These are phyloP conservation scores for Aspergillus sp. DNA, from an alignment of 2,329 filamentous ascomycete species.

Conservation along the genomic window DNA sequence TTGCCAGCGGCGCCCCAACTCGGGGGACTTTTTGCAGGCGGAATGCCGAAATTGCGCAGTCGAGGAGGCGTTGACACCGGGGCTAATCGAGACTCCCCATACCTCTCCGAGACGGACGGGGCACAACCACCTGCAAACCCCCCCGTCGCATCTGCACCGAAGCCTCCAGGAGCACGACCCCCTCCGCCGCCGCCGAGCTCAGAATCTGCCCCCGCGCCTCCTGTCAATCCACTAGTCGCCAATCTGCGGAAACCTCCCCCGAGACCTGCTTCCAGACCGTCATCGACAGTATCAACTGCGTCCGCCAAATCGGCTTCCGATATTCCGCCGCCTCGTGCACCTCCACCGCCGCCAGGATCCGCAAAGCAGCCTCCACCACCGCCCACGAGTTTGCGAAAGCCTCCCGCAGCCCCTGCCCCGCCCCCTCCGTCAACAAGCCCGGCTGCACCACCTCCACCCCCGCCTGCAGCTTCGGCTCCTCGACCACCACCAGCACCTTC, in stretches of 20 bases:
- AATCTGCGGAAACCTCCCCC: slow-evolving; percentile 60
- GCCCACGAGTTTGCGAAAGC: slow-evolving; percentile 57
- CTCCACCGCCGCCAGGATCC: slow-evolving; percentile 61
- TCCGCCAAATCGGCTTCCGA: slow-evolving; percentile 51
- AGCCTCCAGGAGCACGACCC: slow-evolving; percentile 55
- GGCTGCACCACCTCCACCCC: slow-evolving; percentile 44
- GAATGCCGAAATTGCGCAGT: slow-evolving; percentile 94
- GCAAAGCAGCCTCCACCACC: slow-evolving; percentile 56
- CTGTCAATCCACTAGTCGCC: slow-evolving; percentile 53
- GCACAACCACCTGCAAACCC: slow-evolving; percentile 37
- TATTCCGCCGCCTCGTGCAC: slow-evolving; percentile 55
- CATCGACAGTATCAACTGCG: slow-evolving; percentile 59
- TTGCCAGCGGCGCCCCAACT: slow-evolving; percentile 71
- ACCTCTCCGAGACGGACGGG: slow-evolving; percentile 75
- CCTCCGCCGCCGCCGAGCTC: slow-evolving; percentile 50
- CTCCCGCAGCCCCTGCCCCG: slow-evolving; percentile 47
- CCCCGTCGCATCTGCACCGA: slow-evolving; percentile 27
- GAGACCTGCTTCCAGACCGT: slow-evolving; percentile 54
- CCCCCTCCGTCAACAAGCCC: slow-evolving; percentile 44
- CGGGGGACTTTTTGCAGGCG: slow-evolving; percentile 84
- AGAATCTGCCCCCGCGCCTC: slow-evolving; percentile 48
- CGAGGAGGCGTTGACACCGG: slow-evolving; percentile 77
- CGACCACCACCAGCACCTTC: slow-evolving; percentile 39
- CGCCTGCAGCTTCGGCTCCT: slow-evolving; percentile 39
- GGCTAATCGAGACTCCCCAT: slow-evolving; percentile 68